Base-by-base conservation (phyloP, 2,329 filamentous ascomycete genomes). In the Lasiodiplodia hormozganensis region DNA sequence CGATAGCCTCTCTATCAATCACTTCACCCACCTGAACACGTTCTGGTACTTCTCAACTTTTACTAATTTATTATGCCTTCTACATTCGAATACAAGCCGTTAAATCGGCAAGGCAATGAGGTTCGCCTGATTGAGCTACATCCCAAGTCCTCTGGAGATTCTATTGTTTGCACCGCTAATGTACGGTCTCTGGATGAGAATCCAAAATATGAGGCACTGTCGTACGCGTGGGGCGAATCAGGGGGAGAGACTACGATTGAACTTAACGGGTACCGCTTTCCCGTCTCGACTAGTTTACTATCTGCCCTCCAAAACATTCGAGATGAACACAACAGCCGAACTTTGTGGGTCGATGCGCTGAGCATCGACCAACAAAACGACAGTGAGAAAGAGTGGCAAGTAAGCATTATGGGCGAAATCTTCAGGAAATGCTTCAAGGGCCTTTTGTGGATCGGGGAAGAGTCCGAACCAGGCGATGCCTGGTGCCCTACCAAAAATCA, bases 271-370 rank as follows among this genome's bases (percentile, higher is more conserved):
- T 1, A 36, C 2, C 2, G 0, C 2, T 58, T 60, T n/a, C 2
- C 12, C 10, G 31, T 60, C 36, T 23, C 56, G 4, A 28, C 4
- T 2, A 43, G 14, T 18, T 36, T 60, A 16, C 3, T 23, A 1
- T 40, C 31, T 25, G 56, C 56, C 18, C 34, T 60, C n/a, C 36
- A 16, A 43, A 18, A 52, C 10, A 40, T 64, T 21, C 60, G 43
- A 36, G 0, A 10, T 0, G 2, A 25, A 6, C 0, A 52, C 18
- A 8, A 0, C 2, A 2, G 21, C 12, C 57, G 38, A 1, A 49
- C 14, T 1, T n/a, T 62, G 2, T 62, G 57, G 57, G n/a, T 62
- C 21, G 57, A 62, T 21, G 38, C 57, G 0, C 57, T 62, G 1
- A n/a, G 57, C 28, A 62, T 62, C 18, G 14, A 62, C 11, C 57